Evolutionary conservation across 768 basidiomycete genomes (phyloP).

Genomic region (Epithele typhae): DNA sequence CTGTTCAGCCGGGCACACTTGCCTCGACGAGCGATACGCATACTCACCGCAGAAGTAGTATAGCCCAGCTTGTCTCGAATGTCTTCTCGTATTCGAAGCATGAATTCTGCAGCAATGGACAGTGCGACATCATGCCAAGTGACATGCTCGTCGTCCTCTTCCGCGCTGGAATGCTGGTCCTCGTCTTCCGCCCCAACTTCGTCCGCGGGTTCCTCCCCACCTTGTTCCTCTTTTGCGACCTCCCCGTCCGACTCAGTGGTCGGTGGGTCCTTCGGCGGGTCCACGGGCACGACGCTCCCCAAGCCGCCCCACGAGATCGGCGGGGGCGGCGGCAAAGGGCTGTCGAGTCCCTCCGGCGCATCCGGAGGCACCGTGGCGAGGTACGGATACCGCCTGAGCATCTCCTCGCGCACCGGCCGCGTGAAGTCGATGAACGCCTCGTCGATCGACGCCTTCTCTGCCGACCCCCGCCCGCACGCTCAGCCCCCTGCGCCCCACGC

Average conservation of each 20-base stretch:
- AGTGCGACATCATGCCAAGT: constrained; percentile 95
- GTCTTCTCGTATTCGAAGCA: constrained; percentile 67
- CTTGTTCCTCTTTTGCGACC: constrained; percentile 9
- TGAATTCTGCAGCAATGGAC: constrained; percentile 83
- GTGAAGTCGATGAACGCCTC: constrained; percentile 96
- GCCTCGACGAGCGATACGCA: neutral
- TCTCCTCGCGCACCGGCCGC: constrained; percentile 64
- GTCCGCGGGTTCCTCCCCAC: constrained; percentile 1
- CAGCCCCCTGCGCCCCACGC: neutral
- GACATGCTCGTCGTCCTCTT: constrained; percentile 28
- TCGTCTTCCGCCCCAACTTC: constrained; percentile 15
- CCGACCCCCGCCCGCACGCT: neutral
- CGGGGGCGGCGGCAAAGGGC: constrained; percentile 70
- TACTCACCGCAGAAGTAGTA: constrained; percentile 84
- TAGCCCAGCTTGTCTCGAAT: constrained; percentile 76
- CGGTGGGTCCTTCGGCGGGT: constrained; percentile 22
- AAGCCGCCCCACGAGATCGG: constrained; percentile 54
- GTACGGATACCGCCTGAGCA: constrained; percentile 75
- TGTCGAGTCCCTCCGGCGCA: constrained; percentile 69
- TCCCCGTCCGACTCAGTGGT: neutral
- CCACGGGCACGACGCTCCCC: constrained; percentile 60
- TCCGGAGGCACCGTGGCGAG: constrained; percentile 66
- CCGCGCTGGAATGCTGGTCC: constrained; percentile 18
- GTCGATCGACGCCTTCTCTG: constrained; percentile 94
- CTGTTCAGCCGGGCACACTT: neutral